Evolutionary conservation across 352 stramenopile species (phyloP).

Genomic region (Phytophthora capsici): DNA sequence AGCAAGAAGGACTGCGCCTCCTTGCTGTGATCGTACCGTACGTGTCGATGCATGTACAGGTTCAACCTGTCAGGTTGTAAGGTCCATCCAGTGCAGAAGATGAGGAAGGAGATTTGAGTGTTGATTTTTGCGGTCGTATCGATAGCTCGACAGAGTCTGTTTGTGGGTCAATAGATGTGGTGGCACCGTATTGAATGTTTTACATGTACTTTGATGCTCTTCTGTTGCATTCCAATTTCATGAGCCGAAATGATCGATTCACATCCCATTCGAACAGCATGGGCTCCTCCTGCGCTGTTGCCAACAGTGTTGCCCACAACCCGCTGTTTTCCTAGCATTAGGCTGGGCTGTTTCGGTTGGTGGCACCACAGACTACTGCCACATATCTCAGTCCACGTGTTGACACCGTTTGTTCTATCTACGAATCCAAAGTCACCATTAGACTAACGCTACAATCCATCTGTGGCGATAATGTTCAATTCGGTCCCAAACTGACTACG

Average conservation of each 20-base stretch:
- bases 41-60: no score
- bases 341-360: slow-evolving; percentile 8
- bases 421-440: not conserved
- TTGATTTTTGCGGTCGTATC: slow-evolving; percentile 18
- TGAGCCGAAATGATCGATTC: slow-evolving; percentile 35
- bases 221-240: slow-evolving; percentile 13
- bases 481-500: slow-evolving; percentile 10
- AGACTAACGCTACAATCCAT: slow-evolving; percentile 5
- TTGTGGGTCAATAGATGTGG: slow-evolving; percentile 40
- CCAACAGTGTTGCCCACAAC: not conserved
- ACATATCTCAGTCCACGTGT: slow-evolving; percentile 7
- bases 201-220: not conserved
- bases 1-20: slow-evolving; percentile 31
- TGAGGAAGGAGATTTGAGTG: slow-evolving; percentile 30
- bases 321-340: slow-evolving; percentile 30
- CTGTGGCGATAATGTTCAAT: slow-evolving; percentile 3
- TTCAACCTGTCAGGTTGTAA: no score
- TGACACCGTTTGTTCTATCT: not conserved
- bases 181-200: not conserved
- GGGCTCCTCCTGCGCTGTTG: slow-evolving; percentile 8
- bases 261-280: slow-evolving; percentile 38
- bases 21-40: slow-evolving; percentile 16
- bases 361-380: slow-evolving; percentile 6
- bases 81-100: slow-evolving; percentile 16
- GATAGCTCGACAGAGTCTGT: slow-evolving; percentile 5